Evolutionary conservation across 139 green algal species (phyloP).

Genomic region (Zygnema cylindricum): DNA sequence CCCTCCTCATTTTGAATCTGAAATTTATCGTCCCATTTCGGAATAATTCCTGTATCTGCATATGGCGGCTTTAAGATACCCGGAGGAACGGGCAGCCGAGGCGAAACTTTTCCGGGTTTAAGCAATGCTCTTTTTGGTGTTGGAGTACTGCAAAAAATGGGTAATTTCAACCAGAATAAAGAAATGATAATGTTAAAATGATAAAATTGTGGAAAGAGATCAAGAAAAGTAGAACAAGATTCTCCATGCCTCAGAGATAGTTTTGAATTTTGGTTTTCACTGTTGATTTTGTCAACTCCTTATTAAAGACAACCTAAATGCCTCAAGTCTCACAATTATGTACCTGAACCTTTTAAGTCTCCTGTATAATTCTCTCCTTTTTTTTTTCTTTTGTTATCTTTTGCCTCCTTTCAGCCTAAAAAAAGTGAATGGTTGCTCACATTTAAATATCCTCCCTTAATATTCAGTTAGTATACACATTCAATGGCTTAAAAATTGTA

Average conservation of each 20-base stretch:
- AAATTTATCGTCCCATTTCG: conserved; percentile 3
- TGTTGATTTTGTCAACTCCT: not conserved
- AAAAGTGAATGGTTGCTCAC: too few relatives aligned
- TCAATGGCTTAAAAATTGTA: too few relatives aligned
- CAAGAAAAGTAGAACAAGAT: too few relatives aligned
- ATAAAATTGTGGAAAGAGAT: too few relatives aligned
- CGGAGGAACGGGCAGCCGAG: conserved; percentile 38
- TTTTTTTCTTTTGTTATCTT: not conserved
- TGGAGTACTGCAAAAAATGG: not conserved
- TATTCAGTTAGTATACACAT: too few relatives aligned
- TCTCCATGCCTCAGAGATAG: not conserved
- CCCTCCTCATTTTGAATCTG: conserved; percentile 58
- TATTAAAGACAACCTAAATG: not conserved
- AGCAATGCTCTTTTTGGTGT: conserved; percentile 21
- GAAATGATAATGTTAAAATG: too few relatives aligned
- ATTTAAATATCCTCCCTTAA: too few relatives aligned
- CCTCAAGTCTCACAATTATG: not conserved
- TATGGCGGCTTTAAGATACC: conserved; percentile 55
- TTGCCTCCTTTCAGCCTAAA: not conserved
- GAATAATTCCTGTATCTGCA: conserved; percentile 40
- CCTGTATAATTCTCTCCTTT: not conserved
- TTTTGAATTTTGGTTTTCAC: not conserved
- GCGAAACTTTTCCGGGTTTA: conserved; percentile 50
- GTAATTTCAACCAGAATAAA: too few relatives aligned
- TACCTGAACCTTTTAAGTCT: not conserved